Evolutionary conservation across 768 basidiomycete genomes (phyloP).

Genomic region (Boletus subparvulus): DNA sequence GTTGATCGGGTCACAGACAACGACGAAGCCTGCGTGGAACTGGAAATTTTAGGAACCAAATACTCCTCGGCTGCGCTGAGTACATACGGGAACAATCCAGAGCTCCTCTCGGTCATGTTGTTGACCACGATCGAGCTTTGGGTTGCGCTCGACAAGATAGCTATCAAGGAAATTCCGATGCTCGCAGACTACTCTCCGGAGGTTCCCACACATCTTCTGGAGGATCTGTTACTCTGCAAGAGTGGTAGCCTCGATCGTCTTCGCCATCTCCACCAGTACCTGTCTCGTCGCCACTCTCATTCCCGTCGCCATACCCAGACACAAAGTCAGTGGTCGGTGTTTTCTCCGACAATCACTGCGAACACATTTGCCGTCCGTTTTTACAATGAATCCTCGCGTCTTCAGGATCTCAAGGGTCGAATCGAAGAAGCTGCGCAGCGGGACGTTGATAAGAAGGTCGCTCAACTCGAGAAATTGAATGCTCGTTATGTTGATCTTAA

Average conservation of each 20-base stretch:
- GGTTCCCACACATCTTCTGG: slow-evolving; percentile 38
- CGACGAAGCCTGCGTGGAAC: slow-evolving; percentile 22
- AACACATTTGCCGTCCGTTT: slow-evolving; percentile 38
- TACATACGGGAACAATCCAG: slow-evolving; percentile 36
- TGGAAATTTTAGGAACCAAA: slow-evolving; percentile 27
- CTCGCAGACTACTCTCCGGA: slow-evolving; percentile 47
- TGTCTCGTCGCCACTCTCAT: slow-evolving; percentile 28
- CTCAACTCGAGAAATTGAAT: slow-evolving; percentile 31
- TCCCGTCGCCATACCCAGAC: slow-evolving; percentile 24
- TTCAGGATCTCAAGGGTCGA: slow-evolving; percentile 24
- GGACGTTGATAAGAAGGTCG: slow-evolving; percentile 24
- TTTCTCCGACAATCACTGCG: slow-evolving; percentile 19
- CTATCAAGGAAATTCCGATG: slow-evolving; percentile 36
- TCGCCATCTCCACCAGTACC: slow-evolving; percentile 27
- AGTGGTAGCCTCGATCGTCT: slow-evolving; percentile 30
- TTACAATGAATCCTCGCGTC: slow-evolving; percentile 26
- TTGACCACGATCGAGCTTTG: slow-evolving; percentile 48
- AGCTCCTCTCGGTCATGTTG: slow-evolving; percentile 40
- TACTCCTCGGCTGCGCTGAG: slow-evolving; percentile 29
- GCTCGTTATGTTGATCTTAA: slow-evolving; percentile 18
- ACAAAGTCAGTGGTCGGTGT: slow-evolving; percentile 37
- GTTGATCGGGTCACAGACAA: slow-evolving; percentile 19
- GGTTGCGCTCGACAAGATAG: slow-evolving; percentile 44
- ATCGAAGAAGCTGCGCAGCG: slow-evolving; percentile 33
- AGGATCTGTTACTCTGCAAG: slow-evolving; percentile 42